Evolutionary conservation across 352 stramenopile genomes (phyloP).

Genomic region (Globisporangium barbulae): DNA sequence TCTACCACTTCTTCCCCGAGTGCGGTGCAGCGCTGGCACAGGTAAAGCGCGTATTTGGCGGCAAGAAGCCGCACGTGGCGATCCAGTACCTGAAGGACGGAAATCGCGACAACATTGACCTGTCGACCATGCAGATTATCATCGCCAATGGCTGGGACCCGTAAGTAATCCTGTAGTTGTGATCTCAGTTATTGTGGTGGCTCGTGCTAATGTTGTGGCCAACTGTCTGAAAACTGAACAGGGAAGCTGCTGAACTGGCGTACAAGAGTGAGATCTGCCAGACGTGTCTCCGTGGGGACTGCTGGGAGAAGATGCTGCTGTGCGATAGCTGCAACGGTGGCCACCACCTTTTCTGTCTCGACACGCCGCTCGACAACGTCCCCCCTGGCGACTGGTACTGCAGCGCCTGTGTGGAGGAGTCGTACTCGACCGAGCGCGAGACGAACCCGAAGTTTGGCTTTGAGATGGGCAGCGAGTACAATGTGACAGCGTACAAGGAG

Average conservation of each 20-base stretch:
- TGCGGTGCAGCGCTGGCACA: conserved; percentile 52
- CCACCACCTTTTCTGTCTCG: conserved; percentile 80
- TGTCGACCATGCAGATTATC: conserved; percentile 72
- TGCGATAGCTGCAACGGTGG: conserved; percentile 82
- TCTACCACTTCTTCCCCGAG: conserved; percentile 71
- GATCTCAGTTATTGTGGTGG: neutral
- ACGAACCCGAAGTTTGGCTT: conserved; percentile 76
- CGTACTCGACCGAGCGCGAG: conserved; percentile 32
- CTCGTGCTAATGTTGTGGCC: neutral
- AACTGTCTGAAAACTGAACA: conserved; percentile 12
- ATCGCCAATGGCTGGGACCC: conserved; percentile 78
- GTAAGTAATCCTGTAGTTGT: conserved; percentile 15
- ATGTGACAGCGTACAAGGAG: conserved; percentile 75
- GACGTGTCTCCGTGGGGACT: conserved; percentile 79
- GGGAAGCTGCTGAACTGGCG: conserved; percentile 59
- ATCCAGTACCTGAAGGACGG: conserved; percentile 65
- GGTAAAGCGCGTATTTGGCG: conserved; percentile 70
- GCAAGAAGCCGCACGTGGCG: conserved; percentile 75
- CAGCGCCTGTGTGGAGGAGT: conserved; percentile 60
- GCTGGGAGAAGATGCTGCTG: conserved; percentile 74
- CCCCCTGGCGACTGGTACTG: conserved; percentile 83
- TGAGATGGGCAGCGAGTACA: conserved; percentile 81
- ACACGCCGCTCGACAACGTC: conserved; percentile 47
- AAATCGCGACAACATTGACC: conserved; percentile 50
- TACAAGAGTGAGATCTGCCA: conserved; percentile 84